A percentile compares a stretch with the other conserved stretches of the same genome.
These are phyloP conservation scores for Termitomyces titanicus DNA, from an alignment of 768 basidiomycete species.

Conservation along the genomic window DNA sequence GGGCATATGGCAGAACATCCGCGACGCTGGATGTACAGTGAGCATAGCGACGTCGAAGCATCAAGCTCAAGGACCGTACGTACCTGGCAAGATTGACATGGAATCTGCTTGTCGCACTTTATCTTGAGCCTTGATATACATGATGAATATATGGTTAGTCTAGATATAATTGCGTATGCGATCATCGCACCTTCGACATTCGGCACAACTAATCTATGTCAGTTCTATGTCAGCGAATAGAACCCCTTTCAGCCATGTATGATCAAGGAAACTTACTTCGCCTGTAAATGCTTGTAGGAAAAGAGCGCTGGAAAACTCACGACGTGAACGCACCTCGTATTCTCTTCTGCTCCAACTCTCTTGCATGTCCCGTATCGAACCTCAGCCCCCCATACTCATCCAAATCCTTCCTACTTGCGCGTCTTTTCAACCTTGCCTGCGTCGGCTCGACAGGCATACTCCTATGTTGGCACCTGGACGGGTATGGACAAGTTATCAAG, in stretches of 20 bases:
- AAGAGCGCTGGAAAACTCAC: slow-evolving; percentile 9
- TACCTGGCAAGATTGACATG: slow-evolving; percentile 75
- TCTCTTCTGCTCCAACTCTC: slow-evolving; percentile 73
- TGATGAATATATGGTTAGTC: slow-evolving; percentile 13
- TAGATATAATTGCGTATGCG: slow-evolving; percentile 23
- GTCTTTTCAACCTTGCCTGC: slow-evolving; percentile 48
- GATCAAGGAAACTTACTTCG: slow-evolving; percentile 20
- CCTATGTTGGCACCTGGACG: not conserved
- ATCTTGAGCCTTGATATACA: slow-evolving; percentile 55
- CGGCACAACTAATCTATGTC: slow-evolving; percentile 68
- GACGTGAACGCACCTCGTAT: slow-evolving; percentile 44
- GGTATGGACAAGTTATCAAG: no score
- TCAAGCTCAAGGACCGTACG: no score
- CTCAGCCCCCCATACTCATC: slow-evolving; percentile 35
- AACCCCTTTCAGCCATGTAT: slow-evolving; percentile 7
- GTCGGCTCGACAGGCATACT: slow-evolving; percentile 55
- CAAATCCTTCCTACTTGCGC: slow-evolving; percentile 43
- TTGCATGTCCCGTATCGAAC: slow-evolving; percentile 49
- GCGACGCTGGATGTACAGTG: slow-evolving; percentile 41
- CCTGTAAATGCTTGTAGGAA: slow-evolving; percentile 13
- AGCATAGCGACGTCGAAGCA: not conserved
- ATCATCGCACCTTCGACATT: slow-evolving; percentile 72
- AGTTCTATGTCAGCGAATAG: not conserved
- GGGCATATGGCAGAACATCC: slow-evolving; percentile 71
- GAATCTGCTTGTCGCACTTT: slow-evolving; percentile 80